phyloP scores from a whole-genome alignment of 805 yeast species.

The Spathaspora sp. region DNA sequence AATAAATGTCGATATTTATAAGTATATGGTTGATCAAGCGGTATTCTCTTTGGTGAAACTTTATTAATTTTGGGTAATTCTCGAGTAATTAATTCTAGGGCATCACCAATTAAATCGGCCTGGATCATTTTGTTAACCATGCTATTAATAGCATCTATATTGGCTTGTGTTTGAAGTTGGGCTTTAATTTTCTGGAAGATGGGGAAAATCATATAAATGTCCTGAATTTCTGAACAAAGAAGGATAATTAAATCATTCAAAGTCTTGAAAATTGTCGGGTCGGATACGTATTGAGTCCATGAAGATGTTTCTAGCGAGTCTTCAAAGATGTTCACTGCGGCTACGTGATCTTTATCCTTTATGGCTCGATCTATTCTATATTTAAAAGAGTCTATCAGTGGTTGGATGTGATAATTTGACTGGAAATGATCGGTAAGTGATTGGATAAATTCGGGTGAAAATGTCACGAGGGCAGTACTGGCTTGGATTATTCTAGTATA shows the following conservation, averaged over 20 bases:
- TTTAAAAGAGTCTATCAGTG: slow-evolving; percentile 22
- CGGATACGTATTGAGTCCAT: slow-evolving; percentile 20
- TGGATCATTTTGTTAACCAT: slow-evolving; percentile 26
- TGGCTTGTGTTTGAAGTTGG: slow-evolving; percentile 28
- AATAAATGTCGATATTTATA: slow-evolving; percentile 26
- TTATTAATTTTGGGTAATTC: slow-evolving; percentile 35
- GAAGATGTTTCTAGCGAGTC: slow-evolving; percentile 22
- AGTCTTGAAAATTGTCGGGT: slow-evolving; percentile 37
- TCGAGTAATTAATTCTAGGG: slow-evolving; percentile 37
- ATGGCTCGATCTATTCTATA: slow-evolving; percentile 26
- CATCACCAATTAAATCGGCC: slow-evolving; percentile 37
- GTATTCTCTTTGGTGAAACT: slow-evolving; percentile 25
- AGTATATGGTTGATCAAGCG: slow-evolving; percentile 20
- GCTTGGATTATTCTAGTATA: slow-evolving; percentile 17
- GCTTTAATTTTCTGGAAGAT: slow-evolving; percentile 33
- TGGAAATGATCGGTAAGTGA: slow-evolving; percentile 13
- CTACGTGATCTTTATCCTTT: slow-evolving; percentile 10
- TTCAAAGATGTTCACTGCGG: slow-evolving; percentile 27
- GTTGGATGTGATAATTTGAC: slow-evolving; percentile 8
- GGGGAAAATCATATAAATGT: slow-evolving; percentile 21
- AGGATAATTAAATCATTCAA: slow-evolving; percentile 43
- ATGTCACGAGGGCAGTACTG: slow-evolving; percentile 12
- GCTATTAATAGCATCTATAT: slow-evolving; percentile 25
- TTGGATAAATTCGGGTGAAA: slow-evolving; percentile 18
- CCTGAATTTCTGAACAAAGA: slow-evolving; percentile 23